Evolutionary conservation across 1,139 yeast species (phyloP), one percentile per base, ranked within the genome.

Genomic region (Taphrina confusa): DNA sequence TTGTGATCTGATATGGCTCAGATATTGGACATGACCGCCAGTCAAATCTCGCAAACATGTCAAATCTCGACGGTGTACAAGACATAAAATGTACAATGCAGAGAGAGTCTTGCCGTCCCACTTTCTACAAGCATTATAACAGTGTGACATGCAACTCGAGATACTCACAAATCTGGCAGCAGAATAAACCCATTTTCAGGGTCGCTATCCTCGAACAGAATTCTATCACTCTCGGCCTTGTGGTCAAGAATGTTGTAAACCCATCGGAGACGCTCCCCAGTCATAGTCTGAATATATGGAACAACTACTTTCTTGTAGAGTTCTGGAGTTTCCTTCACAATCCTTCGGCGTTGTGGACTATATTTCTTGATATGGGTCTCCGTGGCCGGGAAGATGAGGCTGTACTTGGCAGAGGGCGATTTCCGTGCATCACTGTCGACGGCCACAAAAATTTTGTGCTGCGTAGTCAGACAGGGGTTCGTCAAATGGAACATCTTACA

Each of bases 321-420:
- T 58, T 83, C 84, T 0, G 96, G 95, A 1, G 97, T 89, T 70
- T 94, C 99, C 20, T 74, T 70, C 1, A 92, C 78, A 68, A 85
- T 75, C 67, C 84, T 89, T 42, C 71, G 67, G 20, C 73, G 73
- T 67, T 86, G 91, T 16, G 73, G 75, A 14, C 80, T 77, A 69
- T 82, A 89, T 73, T 92, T 92, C 60, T 79, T 79, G 61, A 92
- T 83, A 69, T 92, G 98, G 4, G 59, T 81, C 59, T 83, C 85
- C 0, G 96, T 85, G 0, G 98, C 97, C 0, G 99, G 99, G 70
- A 82, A 89, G 18, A 92, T 84, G 63, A 92, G 66, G 67, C 85
- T 89, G 61, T 88, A 69, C 69, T 91, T 91, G 11, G 85, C 85
- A 0, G 83, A 79, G 0, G 95, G 90, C 9, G 67, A 66, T 0